Conservation (phyloP, 345 rosid genomes). For the Euphorbia peplus region DNA sequence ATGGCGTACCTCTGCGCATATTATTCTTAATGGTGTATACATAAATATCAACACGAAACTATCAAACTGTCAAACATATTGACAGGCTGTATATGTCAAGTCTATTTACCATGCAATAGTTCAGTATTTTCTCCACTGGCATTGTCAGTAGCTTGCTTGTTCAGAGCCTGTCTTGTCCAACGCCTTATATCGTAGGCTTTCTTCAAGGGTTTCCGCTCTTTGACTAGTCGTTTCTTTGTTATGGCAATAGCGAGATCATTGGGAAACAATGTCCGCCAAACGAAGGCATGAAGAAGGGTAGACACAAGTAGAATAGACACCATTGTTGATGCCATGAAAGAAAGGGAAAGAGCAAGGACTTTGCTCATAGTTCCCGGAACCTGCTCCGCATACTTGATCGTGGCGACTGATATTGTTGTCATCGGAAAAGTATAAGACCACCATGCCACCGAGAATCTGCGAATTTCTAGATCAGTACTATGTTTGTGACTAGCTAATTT, state of each 20-base stretch:
- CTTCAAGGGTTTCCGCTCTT: constrained; percentile 58
- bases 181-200: constrained; percentile 60
- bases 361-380: constrained; percentile 59
- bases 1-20: too few relatives aligned
- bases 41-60: neutral
- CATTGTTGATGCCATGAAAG: constrained; percentile 79
- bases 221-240: constrained; percentile 57
- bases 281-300: constrained; percentile 74
- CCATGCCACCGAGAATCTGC: constrained; percentile 92
- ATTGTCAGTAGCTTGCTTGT: constrained; percentile 45
- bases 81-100: neutral
- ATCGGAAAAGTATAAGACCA: constrained; percentile 98
- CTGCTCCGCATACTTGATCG: constrained; percentile 80
- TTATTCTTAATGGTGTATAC: neutral
- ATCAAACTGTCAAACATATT: too few relatives aligned
- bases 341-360: constrained; percentile 64
- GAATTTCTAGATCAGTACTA: neutral
- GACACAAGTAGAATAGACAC: constrained; percentile 58
- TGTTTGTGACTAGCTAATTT: too few relatives aligned
- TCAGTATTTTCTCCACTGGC: constrained; percentile 29
- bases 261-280: constrained; percentile 71
- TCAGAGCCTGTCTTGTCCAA: constrained; percentile 69
- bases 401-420: constrained; percentile 89
- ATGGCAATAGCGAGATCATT: constrained; percentile 91
- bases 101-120: neutral